Conservation (phyloP, 2,329 filamentous ascomycete genomes). For the Amauroascus niger region DNA sequence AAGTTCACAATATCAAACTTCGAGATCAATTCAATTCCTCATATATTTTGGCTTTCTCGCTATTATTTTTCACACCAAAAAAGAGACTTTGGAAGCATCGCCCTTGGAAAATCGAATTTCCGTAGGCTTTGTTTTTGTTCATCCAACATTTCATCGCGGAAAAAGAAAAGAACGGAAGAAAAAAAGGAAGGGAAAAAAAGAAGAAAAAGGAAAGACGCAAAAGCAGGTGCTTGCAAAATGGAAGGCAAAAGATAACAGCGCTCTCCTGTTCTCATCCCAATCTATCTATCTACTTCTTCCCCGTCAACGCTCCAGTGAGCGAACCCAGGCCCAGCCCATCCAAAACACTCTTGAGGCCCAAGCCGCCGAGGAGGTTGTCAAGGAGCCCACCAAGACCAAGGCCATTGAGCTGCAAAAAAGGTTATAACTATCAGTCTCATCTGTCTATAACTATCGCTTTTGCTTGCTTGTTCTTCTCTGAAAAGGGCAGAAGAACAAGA, state of each 20-base stretch:
- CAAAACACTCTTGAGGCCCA: conserved; percentile 52
- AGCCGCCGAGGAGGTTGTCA: conserved; percentile 61
- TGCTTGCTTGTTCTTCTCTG: neutral
- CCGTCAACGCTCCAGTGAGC: conserved; percentile 36
- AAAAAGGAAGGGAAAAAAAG: neutral
- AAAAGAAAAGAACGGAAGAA: neutral
- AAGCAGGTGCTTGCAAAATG: no score
- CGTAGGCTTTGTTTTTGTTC: no score
- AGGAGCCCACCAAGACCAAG: conserved; percentile 33
- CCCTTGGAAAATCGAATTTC: no score
- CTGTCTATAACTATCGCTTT: neutral
- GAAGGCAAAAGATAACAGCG: no score
- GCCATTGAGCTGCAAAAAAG: conserved; percentile 7
- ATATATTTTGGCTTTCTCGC: no score
- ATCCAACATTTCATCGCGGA: neutral
- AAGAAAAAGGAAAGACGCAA: no score
- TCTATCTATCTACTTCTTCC: conserved; percentile 40
- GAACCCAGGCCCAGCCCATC: conserved; percentile 45
- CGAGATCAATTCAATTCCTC: neutral
- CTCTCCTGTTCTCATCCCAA: no score
- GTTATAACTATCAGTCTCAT: neutral
- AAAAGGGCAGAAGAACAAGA: conserved; percentile 34
- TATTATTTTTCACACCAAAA: no score
- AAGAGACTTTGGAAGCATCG: no score
- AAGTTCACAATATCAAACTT: no score